Evolutionary conservation across 805 yeast species (phyloP).

Genomic region (Nakazawaea pomicola): DNA sequence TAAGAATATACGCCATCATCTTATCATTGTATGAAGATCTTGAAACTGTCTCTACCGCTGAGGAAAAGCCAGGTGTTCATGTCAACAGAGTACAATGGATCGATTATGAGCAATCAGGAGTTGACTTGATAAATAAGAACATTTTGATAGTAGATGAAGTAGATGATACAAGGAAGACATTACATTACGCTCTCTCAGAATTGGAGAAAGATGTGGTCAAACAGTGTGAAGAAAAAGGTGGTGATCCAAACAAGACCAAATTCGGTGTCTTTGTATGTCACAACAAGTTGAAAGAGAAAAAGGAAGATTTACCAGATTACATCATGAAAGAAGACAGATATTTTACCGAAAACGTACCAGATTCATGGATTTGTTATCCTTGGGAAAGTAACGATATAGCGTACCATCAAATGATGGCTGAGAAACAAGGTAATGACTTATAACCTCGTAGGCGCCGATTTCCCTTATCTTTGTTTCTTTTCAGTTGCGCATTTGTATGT

Average conservation of each 20-base stretch:
- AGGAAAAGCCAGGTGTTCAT: conserved; percentile 56
- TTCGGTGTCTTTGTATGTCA: conserved; percentile 77
- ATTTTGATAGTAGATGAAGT: conserved; percentile 78
- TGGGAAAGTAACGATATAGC: conserved; percentile 82
- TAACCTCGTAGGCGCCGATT: conserved; percentile 1
- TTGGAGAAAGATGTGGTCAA: conserved; percentile 63
- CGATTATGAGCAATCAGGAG: conserved; percentile 61
- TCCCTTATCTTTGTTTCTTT: neutral
- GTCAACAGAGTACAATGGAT: conserved; percentile 84
- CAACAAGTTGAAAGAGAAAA: conserved; percentile 68
- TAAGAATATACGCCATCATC: conserved; percentile 92
- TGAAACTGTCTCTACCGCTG: conserved; percentile 50
- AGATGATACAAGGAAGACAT: conserved; percentile 81
- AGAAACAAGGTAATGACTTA: conserved; percentile 66
- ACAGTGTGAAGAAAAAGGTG: conserved; percentile 51
- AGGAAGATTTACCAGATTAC: conserved; percentile 64
- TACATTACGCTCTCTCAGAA: conserved; percentile 74
- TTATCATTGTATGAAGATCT: conserved; percentile 86
- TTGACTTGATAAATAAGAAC: conserved; percentile 61
- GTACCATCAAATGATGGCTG: conserved; percentile 63
- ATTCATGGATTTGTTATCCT: conserved; percentile 82
- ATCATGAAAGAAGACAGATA: conserved; percentile 56
- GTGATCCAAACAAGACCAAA: conserved; percentile 50
- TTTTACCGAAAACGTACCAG: conserved; percentile 71
- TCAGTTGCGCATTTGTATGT: too few species aligned